Evolutionary conservation across 1,284 basidiomycete genomes (phyloP).

Genomic region (Exobasidium cylindrosporum): DNA sequence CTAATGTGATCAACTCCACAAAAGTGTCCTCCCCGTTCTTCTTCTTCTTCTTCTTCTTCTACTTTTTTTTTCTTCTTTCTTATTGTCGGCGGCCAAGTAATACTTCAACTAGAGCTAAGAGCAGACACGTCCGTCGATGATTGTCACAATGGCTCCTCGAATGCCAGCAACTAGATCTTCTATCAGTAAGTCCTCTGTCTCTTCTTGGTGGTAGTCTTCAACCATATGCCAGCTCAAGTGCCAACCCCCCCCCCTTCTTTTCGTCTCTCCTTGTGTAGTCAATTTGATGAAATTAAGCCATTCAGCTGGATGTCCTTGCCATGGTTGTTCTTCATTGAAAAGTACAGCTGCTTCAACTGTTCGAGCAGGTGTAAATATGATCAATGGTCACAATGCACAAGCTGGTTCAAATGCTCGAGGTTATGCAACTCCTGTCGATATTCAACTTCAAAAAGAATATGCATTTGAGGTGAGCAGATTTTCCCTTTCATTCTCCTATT

Average conservation of each 20-base stretch:
- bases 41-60: too few relatives aligned
- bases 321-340: slow-evolving; percentile 35
- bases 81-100: too few relatives aligned
- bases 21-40: too few relatives aligned
- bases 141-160: slow-evolving; percentile 3
- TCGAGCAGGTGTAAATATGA: slow-evolving; percentile 41
- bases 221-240: neutral
- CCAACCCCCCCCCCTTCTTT: neutral
- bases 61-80: too few relatives aligned
- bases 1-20: too few relatives aligned
- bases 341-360: slow-evolving; percentile 8
- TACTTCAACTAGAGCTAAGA: too few relatives aligned
- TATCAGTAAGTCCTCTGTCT: slow-evolving; percentile 13
- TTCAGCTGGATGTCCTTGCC: slow-evolving; percentile 41
- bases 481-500: neutral
- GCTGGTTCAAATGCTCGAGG: slow-evolving; percentile 31
- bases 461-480: slow-evolving; percentile 75
- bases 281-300: slow-evolving; percentile 48
- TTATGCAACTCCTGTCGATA: slow-evolving; percentile 75
- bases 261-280: slow-evolving; percentile 14
- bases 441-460: slow-evolving; percentile 74
- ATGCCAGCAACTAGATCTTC: slow-evolving; percentile 9
- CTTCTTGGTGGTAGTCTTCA: too few relatives aligned
- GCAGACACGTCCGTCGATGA: too few relatives aligned
- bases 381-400: slow-evolving; percentile 32